These are phyloP conservation scores for Fusarium nisikadoi DNA, from an alignment of 2,329 filamentous ascomycete genomes.

Conservation along the genomic window DNA sequence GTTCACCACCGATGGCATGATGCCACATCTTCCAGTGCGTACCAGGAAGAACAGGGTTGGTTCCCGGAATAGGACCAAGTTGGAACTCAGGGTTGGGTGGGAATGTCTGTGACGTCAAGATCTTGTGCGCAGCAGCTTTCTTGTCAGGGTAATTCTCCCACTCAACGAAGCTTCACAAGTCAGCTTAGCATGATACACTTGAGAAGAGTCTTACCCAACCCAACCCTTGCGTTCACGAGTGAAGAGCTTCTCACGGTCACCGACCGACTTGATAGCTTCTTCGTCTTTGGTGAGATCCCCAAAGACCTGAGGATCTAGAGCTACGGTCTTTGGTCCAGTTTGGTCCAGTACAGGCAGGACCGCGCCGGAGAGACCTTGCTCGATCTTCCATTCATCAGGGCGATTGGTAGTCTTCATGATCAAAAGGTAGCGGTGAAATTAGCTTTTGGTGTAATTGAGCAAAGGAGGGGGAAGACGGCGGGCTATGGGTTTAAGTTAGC, in stretches of 20 bases:
- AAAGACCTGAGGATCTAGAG: slow-evolving; percentile 43
- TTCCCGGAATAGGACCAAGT: slow-evolving; percentile 63
- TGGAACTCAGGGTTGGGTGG: slow-evolving; percentile 64
- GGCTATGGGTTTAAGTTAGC: neutral
- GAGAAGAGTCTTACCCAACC: slow-evolving; percentile 42
- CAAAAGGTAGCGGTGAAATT: neutral
- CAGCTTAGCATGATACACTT: neutral
- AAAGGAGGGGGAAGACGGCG: neutral
- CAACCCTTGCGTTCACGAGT: slow-evolving; percentile 47
- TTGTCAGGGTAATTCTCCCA: slow-evolving; percentile 78
- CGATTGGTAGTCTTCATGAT: slow-evolving; percentile 39
- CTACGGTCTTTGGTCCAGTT: slow-evolving; percentile 50
- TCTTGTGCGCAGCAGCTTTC: slow-evolving; percentile 66
- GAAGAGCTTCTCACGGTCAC: slow-evolving; percentile 48
- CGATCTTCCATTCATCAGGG: slow-evolving; percentile 64
- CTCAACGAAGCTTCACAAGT: slow-evolving; percentile 65
- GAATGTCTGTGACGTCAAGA: slow-evolving; percentile 49
- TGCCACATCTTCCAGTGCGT: slow-evolving; percentile 69
- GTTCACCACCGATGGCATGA: slow-evolving; percentile 55
- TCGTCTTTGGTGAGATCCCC: slow-evolving; percentile 53
- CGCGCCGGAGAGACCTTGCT: slow-evolving; percentile 60
- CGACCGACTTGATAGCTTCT: slow-evolving; percentile 53
- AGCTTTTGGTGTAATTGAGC: neutral
- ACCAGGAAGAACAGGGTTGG: slow-evolving; percentile 67
- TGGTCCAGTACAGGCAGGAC: slow-evolving; percentile 60